Percentiles rank a stretch among this genome's conserved stretches.
phyloP scores from a whole-genome alignment of 768 basidiomycete species.

The Rhodosporidiobolus odoratus region DNA sequence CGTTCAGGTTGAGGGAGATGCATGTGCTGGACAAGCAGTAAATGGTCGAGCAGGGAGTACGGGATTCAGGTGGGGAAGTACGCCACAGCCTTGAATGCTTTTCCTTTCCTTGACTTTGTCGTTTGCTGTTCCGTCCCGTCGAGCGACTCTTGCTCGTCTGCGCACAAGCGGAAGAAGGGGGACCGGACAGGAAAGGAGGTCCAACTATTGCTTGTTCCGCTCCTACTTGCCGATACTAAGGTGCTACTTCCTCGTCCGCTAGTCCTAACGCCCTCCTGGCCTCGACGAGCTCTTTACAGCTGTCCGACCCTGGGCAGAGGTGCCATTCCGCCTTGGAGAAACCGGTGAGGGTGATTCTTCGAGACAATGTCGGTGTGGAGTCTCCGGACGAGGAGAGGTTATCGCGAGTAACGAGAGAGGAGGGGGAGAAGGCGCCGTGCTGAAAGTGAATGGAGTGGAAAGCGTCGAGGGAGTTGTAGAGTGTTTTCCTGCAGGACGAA shows the following conservation, averaged over 20 bases:
- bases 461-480: slow-evolving; percentile 13
- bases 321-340: slow-evolving; percentile 34
- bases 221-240: no score
- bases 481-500: background rate
- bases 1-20: background rate
- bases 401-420: slow-evolving; percentile 18
- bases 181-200: no score
- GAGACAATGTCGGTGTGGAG: background rate
- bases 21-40: background rate
- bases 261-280: slow-evolving; percentile 19
- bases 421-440: slow-evolving; percentile 30
- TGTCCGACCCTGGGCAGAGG: slow-evolving; percentile 7
- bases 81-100: no score
- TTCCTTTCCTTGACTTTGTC: no score
- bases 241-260: background rate
- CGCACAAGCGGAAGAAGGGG: no score
- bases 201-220: no score
- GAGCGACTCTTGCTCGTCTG: no score
- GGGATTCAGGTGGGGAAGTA: no score
- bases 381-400: background rate
- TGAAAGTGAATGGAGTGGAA: slow-evolving; percentile 31
- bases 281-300: slow-evolving; percentile 24
- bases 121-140: no score
- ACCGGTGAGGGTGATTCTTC: slow-evolving; percentile 21
- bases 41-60: no score